Percentiles rank a stretch among this genome's conserved stretches.
Evolutionary conservation across 768 basidiomycete genomes (phyloP).

Genomic region (Chalciporus sphaerocephalus): DNA sequence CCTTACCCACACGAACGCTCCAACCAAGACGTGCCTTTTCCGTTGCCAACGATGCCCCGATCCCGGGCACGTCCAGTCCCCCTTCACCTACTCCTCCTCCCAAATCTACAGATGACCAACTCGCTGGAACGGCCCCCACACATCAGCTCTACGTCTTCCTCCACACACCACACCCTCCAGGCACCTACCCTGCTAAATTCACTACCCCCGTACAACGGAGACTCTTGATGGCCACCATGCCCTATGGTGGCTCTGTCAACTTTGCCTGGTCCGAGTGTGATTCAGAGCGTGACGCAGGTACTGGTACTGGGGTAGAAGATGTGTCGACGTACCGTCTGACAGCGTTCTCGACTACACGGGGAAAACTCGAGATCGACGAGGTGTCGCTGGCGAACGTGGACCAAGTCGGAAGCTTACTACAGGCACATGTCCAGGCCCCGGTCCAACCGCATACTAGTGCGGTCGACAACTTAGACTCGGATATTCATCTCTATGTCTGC

Average conservation of each 20-base stretch:
- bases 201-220: constrained; percentile 48
- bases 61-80: no score
- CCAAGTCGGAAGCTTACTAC: constrained; percentile 36
- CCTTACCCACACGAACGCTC: constrained; percentile 20
- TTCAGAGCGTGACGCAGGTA: constrained; percentile 8
- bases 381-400: constrained; percentile 50
- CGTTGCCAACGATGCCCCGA: no score
- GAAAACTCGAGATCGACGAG: constrained; percentile 46
- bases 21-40: no score
- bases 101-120: constrained; percentile 22
- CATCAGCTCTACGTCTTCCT: constrained; percentile 57
- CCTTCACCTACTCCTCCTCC: no score
- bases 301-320: constrained; percentile 8
- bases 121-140: constrained; percentile 46
- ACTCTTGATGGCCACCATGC: constrained; percentile 40
- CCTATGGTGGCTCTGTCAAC: constrained; percentile 57
- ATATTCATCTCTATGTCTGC: constrained; percentile 61
- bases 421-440: constrained; percentile 32
- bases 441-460: constrained; percentile 8
- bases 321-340: constrained; percentile 37
- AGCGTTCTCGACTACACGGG: constrained; percentile 47
- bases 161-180: constrained; percentile 46
- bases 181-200: constrained; percentile 43
- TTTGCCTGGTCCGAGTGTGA: constrained; percentile 48
- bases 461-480: neutral